Evolutionary conservation across 2,329 filamentous ascomycete genomes (phyloP), one percentile per base, ranked within the genome.

Genomic region (Aspergillus piperis): DNA sequence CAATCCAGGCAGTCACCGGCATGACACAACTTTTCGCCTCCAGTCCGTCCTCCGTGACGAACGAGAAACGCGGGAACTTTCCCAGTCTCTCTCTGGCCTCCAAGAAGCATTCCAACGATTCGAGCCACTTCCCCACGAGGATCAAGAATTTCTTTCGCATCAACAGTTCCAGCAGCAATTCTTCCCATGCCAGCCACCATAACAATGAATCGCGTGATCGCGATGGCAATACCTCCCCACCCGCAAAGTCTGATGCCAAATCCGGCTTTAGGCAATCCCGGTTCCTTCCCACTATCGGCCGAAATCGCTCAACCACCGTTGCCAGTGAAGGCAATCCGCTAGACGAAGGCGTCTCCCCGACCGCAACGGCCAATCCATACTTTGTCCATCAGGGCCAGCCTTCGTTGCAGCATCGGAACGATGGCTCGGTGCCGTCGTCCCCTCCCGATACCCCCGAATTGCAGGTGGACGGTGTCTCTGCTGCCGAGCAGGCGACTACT

Each of bases 321-420:
- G 91, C 91, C 67, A 96, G 92, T 78, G 94, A 97, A 78, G 93
- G 93, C 68, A 92, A 97, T 73, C 86, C 89, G 60, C 84, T 97
- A 66, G 94, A 97, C 68, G 93, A 97, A 76, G 83, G 86, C 63
- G 84, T 96, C 71, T 96, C 93, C 72, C 95, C 95, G 25, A 98
- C 92, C 4, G 94, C 93, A 54, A 88, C 94, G 73, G 94, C 92
- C 65, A 99, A 99, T 75, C 95, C 95, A 17, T 99, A 99, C 79
- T 99, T 98, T 77, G 90, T 88, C 67, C 95, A 98, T 75, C 95
- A 99, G 79, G 95, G 95, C 59, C 92, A 92, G 69, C 95, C 95
- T 3, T 91, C 91, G 65, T 82, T 98, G 70, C 89, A 94, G 73
- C 95, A 99, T 80, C 92, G 96, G 80, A 96, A 98, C 76, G 92